Evolutionary conservation across 2,329 filamentous ascomycete species (phyloP), one percentile per base, ranked within the genome.

Genomic region (Pyrenochaeta sp.): DNA sequence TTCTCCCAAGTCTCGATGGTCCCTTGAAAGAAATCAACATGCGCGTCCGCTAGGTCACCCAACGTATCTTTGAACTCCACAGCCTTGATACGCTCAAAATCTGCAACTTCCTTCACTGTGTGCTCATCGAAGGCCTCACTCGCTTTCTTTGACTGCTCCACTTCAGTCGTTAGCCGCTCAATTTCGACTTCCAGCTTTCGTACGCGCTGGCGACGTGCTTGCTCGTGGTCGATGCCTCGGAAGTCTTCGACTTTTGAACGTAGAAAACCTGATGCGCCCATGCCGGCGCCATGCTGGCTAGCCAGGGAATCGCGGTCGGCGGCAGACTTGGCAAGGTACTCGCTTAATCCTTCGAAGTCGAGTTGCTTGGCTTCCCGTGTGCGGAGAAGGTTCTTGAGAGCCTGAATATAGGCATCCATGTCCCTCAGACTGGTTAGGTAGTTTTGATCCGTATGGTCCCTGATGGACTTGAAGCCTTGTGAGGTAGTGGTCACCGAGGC

Each of bases 71-170:
- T 91, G 79, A 99, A 96, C 82, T 99, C 94, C 42, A 91, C 84
- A 39, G 92, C 88, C 83, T 99, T 99, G 83, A 98, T 98, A 55
- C 93, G 87, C 80, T 99, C 95, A 79, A 99, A 99, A 74, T 97
- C 93, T 22, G 86, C 86, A 0, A 97, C 91, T 77, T 99, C 95
- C 71, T 91, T 90, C 43, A 98, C 90, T 1, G 97, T 94, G 79
- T 97, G 93, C 74, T 97, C 93, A 77, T 97, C 95, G 72, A 99
- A 99, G 74, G 92, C 90, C 78, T 98, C 93, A 50, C 90, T 92
- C 13, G 90, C 92, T 72, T 89, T 90, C 79, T 93, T 93, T 5
- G 95, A 92, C 44, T 87, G 86, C 78, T 98, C 94, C 0, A 96
- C 94, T 77, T 97, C 77, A 25, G 88, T 86, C 2, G 92, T 97